Evolutionary conservation across 2,329 filamentous ascomycete species (phyloP).

Genomic region (Colletotrichum theobromicola): DNA sequence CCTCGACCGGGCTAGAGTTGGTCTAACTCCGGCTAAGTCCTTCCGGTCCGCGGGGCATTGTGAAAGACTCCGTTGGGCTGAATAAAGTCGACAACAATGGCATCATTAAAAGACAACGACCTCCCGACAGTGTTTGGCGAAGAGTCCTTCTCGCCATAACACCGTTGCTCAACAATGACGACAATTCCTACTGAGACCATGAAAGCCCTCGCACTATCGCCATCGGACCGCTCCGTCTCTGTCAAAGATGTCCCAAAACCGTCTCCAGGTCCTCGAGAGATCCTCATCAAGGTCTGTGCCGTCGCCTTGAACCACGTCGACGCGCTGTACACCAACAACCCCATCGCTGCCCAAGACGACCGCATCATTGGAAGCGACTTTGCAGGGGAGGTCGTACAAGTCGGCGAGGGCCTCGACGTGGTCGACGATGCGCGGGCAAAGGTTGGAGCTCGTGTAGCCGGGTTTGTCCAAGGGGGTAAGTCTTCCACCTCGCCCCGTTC

Average conservation of each 20-base stretch:
- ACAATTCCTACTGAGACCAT: not conserved
- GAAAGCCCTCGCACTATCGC: not conserved
- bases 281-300: slow-evolving; percentile 28
- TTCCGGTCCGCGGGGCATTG: not conserved
- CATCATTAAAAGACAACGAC: not conserved
- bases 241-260: not conserved
- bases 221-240: not conserved
- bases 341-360: slow-evolving; percentile 32
- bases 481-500: not conserved
- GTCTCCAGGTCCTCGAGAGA: not conserved
- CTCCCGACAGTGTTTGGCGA: not conserved
- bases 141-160: not conserved
- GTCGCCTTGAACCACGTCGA: slow-evolving; percentile 33
- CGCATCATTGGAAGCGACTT: slow-evolving; percentile 46
- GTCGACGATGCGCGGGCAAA: slow-evolving; percentile 21
- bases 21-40: not conserved
- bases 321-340: slow-evolving; percentile 37
- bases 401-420: slow-evolving; percentile 16
- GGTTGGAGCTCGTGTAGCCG: slow-evolving; percentile 38
- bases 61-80: not conserved
- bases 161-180: fast-evolving
- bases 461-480: slow-evolving; percentile 45
- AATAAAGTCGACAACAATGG: not conserved
- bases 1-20: not conserved
- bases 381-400: slow-evolving; percentile 35